Conservation (phyloP, 768 basidiomycete genomes). For the Trametes coccinea region DNA sequence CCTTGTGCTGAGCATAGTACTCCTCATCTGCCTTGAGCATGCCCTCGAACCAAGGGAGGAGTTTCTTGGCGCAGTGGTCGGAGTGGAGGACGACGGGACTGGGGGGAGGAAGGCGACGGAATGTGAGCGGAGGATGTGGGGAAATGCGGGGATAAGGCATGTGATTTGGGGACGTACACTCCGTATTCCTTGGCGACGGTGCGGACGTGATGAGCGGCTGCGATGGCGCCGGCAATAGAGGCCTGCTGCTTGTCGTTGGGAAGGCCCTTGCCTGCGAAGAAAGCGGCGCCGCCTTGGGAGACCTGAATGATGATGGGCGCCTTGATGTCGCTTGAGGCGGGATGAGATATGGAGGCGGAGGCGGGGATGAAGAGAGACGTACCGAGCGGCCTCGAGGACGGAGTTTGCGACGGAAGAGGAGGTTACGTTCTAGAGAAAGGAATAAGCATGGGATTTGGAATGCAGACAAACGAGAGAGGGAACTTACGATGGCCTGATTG, state of each 20-base stretch:
- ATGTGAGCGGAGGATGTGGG: neutral
- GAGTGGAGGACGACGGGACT: slow-evolving; percentile 97
- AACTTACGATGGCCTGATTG: slow-evolving; percentile 72
- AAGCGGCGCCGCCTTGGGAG: slow-evolving; percentile 95
- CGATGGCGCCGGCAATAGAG: slow-evolving; percentile 88
- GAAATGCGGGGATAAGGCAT: slow-evolving; percentile 2
- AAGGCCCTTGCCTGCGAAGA: slow-evolving; percentile 95
- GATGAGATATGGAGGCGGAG: neutral
- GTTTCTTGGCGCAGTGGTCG: slow-evolving; percentile 98
- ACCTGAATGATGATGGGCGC: slow-evolving; percentile 97
- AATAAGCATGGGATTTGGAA: neutral
- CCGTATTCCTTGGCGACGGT: slow-evolving; percentile 88
- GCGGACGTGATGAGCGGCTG: slow-evolving; percentile 91
- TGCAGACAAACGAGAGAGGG: neutral
- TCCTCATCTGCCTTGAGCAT: slow-evolving; percentile 97
- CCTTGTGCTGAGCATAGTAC: slow-evolving; percentile 87
- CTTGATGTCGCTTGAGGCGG: slow-evolving; percentile 78
- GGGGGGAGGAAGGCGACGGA: slow-evolving; percentile 8
- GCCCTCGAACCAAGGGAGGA: slow-evolving; percentile 98
- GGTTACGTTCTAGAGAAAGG: slow-evolving; percentile 76
- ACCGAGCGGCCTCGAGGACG: slow-evolving; percentile 94
- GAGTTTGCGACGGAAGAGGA: slow-evolving; percentile 96
- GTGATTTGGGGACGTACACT: slow-evolving; percentile 58
- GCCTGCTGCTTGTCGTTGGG: slow-evolving; percentile 95
- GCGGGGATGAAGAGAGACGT: slow-evolving; percentile 13